Conservation (phyloP, 371 early-diverging fungal genomes). For the Apophysomyces elegans region DNA sequence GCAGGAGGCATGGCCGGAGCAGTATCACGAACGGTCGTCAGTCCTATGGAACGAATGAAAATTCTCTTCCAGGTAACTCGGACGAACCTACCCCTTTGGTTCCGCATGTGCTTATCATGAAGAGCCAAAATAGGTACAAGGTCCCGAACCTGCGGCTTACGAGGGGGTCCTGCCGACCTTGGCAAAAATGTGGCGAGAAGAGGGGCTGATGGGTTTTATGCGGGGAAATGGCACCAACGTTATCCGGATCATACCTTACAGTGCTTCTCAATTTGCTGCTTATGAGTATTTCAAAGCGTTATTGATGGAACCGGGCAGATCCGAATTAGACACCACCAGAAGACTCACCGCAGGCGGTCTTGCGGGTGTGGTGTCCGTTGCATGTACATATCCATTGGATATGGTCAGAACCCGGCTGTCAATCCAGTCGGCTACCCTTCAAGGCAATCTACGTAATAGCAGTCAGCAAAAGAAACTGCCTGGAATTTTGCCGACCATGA, state of each 20-base stretch:
- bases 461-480: conserved; percentile 54
- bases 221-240: conserved; percentile 94
- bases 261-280: conserved; percentile 88
- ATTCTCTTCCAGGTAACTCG: conserved; percentile 84
- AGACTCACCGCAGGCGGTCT: conserved; percentile 81
- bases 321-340: conserved; percentile 74
- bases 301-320: conserved; percentile 69
- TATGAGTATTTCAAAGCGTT: conserved; percentile 79
- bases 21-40: conserved; percentile 89
- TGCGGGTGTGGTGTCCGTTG: conserved; percentile 83
- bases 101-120: background rate
- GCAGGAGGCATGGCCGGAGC: conserved; percentile 94
- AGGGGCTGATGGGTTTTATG: conserved; percentile 85
- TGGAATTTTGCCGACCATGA: conserved; percentile 71
- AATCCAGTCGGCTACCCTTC: conserved; percentile 68
- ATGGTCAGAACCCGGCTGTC: conserved; percentile 86
- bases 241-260: conserved; percentile 91
- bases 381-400: conserved; percentile 89
- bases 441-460: conserved; percentile 18
- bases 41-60: conserved; percentile 92
- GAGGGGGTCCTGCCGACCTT: conserved; percentile 75
- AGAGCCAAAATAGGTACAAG: conserved; percentile 65
- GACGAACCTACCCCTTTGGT: conserved; percentile 4
- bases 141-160: conserved; percentile 69
- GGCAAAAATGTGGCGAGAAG: conserved; percentile 85